phyloP scores from a whole-genome alignment of 768 basidiomycete species.

The Tulasnella sp. region DNA sequence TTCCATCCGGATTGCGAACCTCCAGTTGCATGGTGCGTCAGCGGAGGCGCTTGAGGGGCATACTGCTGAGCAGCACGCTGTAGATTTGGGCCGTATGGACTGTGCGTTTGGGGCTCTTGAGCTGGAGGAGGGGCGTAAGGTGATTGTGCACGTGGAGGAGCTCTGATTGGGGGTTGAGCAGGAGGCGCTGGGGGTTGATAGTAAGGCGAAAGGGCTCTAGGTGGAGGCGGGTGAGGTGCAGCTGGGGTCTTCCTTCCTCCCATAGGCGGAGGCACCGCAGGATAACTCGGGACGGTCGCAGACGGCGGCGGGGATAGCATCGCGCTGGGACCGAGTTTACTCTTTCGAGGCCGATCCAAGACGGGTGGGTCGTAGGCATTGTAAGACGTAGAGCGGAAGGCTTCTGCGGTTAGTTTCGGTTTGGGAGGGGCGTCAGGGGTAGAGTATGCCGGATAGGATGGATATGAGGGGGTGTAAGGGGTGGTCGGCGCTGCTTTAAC shows the following conservation, averaged over 20 bases:
- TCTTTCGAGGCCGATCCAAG: conserved; percentile 13
- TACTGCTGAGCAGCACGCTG: neutral
- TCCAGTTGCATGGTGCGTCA: neutral
- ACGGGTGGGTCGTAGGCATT: conserved; percentile 28
- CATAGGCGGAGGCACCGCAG: neutral
- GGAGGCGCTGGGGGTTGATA: neutral
- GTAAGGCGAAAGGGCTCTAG: neutral
- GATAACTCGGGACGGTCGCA: neutral
- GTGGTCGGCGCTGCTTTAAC: neutral
- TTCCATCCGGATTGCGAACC: neutral
- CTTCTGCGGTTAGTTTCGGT: neutral
- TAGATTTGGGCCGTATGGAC: neutral
- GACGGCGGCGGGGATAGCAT: neutral
- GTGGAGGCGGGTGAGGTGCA: neutral
- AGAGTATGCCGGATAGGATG: neutral
- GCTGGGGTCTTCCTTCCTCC: neutral
- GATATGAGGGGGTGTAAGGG: neutral
- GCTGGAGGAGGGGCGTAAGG: neutral
- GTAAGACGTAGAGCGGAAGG: conserved; percentile 21
- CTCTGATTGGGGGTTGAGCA: neutral
- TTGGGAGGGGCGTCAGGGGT: neutral
- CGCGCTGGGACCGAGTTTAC: neutral
- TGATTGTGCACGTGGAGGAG: neutral
- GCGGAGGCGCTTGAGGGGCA: neutral
- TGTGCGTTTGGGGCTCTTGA: neutral